phyloP scores from a whole-genome alignment of 352 stramenopile species.

The Pythium insidiosum region DNA sequence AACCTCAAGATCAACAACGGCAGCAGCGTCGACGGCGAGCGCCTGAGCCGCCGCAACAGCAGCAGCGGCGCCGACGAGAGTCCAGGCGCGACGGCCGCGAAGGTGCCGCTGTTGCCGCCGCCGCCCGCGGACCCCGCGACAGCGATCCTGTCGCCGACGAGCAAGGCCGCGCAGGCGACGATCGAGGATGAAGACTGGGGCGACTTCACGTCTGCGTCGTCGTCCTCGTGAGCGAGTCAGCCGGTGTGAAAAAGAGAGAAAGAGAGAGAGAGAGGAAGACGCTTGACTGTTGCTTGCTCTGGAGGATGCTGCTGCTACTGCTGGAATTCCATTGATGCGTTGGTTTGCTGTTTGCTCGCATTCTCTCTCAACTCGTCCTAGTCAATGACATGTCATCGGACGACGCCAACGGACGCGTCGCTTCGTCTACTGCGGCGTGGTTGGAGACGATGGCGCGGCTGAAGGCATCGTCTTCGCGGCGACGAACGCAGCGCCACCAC shows the following conservation, averaged over 20 bases:
- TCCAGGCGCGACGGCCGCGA: slow-evolving; percentile 20
- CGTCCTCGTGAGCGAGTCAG: too few species aligned
- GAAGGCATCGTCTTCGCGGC: too few species aligned
- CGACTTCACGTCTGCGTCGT: slow-evolving; percentile 72
- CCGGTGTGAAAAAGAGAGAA: too few species aligned
- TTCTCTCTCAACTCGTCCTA: too few species aligned
- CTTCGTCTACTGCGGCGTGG: too few species aligned
- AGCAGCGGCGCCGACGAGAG: slow-evolving; percentile 14
- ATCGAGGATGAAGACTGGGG: slow-evolving; percentile 72
- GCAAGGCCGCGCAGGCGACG: slow-evolving; percentile 28
- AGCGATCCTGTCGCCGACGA: slow-evolving; percentile 13
- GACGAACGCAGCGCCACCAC: too few species aligned
- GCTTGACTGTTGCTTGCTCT: too few species aligned
- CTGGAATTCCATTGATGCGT: too few species aligned
- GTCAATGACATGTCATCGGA: background rate
- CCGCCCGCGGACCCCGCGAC: slow-evolving; percentile 30
- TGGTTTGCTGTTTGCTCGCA: too few species aligned
- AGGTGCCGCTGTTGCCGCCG: slow-evolving; percentile 51
- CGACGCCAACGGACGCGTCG: background rate
- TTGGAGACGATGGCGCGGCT: too few species aligned
- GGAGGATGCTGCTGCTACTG: too few species aligned
- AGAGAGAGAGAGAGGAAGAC: too few species aligned
- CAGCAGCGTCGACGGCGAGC: slow-evolving; percentile 16
- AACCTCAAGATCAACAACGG: slow-evolving; percentile 44
- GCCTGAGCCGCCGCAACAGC: slow-evolving; percentile 19